Evolutionary conservation across 345 rosid genomes (phyloP), one percentile per base, ranked within the genome.

Genomic region (Pugionium cornutum): DNA sequence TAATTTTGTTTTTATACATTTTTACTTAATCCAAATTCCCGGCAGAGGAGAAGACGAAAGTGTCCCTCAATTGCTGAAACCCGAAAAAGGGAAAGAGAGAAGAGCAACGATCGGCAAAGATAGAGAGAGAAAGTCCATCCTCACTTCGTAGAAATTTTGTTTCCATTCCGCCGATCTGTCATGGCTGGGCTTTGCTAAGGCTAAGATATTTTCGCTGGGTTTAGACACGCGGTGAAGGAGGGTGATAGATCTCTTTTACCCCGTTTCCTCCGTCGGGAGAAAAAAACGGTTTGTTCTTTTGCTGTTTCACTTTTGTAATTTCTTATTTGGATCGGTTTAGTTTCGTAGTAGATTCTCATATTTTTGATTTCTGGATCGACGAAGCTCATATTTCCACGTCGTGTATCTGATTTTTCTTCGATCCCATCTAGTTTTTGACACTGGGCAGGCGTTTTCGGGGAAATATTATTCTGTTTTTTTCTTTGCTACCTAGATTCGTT

Each of bases 141-240:
- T 18, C 18, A 18, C 18, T 18, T 18, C 18, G 18, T 18, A 18
- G 18, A 18, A 18, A 34, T 34, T 34, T 34, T 32, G 58, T 47
- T 63, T 71, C 53, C 59, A 55, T 63, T 71, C 53, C 59, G 2
- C 61, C 70, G 71, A 72, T 72, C 76, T 72, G 10, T 36, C 60
- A 65, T 58, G 54, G 30, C 50, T 44, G 3, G 9, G 0, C 18
- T 51, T 51, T 29, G 43, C n/a, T 72, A 51, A 65, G 5, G 1
- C 51, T 39, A 0, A 29, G 55, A 45, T 39, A 28, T 34, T 47
- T 43, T 1, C 18, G 18, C 25, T 37, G 9, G 35, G 9, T 41
- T 53, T 27, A 3, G 7, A 53, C 3, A 9, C 55, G 47, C 55
- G 10, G 26, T 5, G 58, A 48, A 71, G 75, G 40, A 72, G 8